Evolutionary conservation across 257 asterid species (phyloP), one percentile per base, ranked within the genome.

Genomic region (Nemophila menziesii): DNA sequence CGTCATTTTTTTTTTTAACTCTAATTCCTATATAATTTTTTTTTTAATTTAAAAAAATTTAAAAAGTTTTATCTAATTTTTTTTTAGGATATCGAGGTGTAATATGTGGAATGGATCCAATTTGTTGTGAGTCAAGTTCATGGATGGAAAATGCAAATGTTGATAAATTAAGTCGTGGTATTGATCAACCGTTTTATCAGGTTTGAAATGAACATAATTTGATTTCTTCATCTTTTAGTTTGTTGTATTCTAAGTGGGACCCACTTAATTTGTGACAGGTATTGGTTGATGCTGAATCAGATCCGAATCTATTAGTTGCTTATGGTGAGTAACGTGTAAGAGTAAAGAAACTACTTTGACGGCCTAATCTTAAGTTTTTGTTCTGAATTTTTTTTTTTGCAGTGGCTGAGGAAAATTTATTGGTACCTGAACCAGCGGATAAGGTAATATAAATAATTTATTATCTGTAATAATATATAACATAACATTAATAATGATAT

Each of bases 161-260:
- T 19, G 79, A 67, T 39, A 78, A 73, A 68, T 50, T 89, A 68
- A 57, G 67, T 16, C 98, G 73, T 53, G 96, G 96, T 27, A 79
- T 93, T 11, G 94, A 74, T 59, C 96, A 85, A 61, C 92, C 98
- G 47, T 89, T 89, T 69, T 89, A 89, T 73, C 98, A 89, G 98
- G 98, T 89, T 44, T 29, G 7, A 29, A 2, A 29, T 10, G 36
- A 29, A 13, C 36, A 29, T 29, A 29, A 7, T 29, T 7, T 29
- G 36, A 29, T 29, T 10, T 29, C 12, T 7, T 29, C 36, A 29
- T 29, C 36, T n/a, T n/a, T n/a, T n/a, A n/a, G n/a, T n/a, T n/a
- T n/a, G n/a, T n/a, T n/a, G n/a, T n/a, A n/a, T n/a, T n/a, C n/a
- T 50, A 44, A 34, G 11, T 49, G 46, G 20, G n/a, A n/a, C n/a